Conservation (phyloP, 495 filamentous ascomycete species). For the Jackrogersella multiformis region DNA sequence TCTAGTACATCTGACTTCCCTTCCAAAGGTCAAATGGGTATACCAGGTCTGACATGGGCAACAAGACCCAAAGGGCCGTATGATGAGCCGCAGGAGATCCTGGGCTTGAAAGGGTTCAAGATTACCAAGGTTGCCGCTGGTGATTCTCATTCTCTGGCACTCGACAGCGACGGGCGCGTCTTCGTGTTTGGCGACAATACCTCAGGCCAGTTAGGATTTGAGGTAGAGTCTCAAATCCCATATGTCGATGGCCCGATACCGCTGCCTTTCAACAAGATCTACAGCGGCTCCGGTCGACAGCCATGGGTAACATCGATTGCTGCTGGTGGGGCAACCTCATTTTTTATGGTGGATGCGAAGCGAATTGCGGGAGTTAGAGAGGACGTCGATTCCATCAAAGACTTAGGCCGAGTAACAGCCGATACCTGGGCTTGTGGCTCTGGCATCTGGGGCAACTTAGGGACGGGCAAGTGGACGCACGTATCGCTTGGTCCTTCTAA, state of each 20-base stretch:
- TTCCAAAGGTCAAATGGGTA: conserved; percentile 82
- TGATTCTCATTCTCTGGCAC: conserved; percentile 83
- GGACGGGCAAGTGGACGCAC: conserved; percentile 91
- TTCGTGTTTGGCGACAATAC: conserved; percentile 93
- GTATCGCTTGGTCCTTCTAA: conserved; percentile 80
- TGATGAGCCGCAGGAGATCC: conserved; percentile 77
- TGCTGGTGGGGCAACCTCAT: conserved; percentile 86
- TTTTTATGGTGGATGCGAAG: conserved; percentile 83
- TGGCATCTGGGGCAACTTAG: conserved; percentile 84
- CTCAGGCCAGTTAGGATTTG: conserved; percentile 83
- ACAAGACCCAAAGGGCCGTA: conserved; percentile 80
- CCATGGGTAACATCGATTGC: conserved; percentile 75
- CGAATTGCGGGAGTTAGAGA: conserved; percentile 57
- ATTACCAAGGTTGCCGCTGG: conserved; percentile 81
- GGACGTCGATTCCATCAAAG: conserved; percentile 43
- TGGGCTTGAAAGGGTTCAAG: conserved; percentile 60
- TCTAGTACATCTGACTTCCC: conserved; percentile 81
- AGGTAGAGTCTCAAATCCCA: conserved; percentile 66
- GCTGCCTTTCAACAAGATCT: conserved; percentile 74
- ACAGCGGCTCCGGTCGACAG: conserved; percentile 65
- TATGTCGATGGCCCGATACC: conserved; percentile 73
- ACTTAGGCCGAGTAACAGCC: conserved; percentile 62
- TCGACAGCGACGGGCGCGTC: conserved; percentile 77
- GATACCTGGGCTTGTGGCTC: conserved; percentile 89
- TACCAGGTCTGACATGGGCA: conserved; percentile 81